Evolutionary conservation across 805 yeast genomes (phyloP), one percentile per base, ranked within the genome.

Genomic region (Kodamaea sagamina): DNA sequence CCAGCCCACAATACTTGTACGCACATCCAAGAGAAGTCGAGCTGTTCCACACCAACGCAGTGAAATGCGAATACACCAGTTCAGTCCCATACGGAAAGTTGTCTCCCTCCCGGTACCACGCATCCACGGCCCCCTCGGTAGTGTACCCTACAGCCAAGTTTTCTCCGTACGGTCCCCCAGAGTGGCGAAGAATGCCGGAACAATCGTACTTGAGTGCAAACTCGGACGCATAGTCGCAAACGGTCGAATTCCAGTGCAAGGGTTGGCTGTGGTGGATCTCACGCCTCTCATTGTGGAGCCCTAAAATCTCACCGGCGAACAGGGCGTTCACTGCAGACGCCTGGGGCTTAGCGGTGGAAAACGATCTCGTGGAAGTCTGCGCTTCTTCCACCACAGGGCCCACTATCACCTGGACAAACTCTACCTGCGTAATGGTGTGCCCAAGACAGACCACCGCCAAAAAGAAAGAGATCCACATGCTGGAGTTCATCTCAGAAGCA

Each of bases 61-160:
- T 57, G 52, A 70, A 69, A 51, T 69, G 75, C 39, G 68, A 57
- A 38, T 68, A 67, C 4, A 54, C 46, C 8, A 18, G 22, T 22
- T 62, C 59, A 25, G 53, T 49, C 5, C 57, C 59, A 51, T 59
- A 70, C 37, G 46, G 38, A 50, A 66, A 70, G 6, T 35, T 32
- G 1, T 41, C 22, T 6, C 68, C 69, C 50, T 70, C 75, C 12
- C 50, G 47, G 52, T 70, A 70, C 75, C 75, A 70, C 2, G 71
- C 74, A 27, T 64, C 54, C 2, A 62, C 53, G 4, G 74, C 67
- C 5, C 66, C 65, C 2, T 47, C 49, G 2, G 65, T 56, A 6
- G 64, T 42, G 46, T 63, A 68, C 0, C 74, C 74, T 11, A 64
- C 51, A 2, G 74, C 72, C 32, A 70, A 52, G 47, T 70, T 70